Evolutionary conservation across 2,329 filamentous ascomycete species (phyloP), one percentile per base, ranked within the genome.

Genomic region (Fusarium sp.): DNA sequence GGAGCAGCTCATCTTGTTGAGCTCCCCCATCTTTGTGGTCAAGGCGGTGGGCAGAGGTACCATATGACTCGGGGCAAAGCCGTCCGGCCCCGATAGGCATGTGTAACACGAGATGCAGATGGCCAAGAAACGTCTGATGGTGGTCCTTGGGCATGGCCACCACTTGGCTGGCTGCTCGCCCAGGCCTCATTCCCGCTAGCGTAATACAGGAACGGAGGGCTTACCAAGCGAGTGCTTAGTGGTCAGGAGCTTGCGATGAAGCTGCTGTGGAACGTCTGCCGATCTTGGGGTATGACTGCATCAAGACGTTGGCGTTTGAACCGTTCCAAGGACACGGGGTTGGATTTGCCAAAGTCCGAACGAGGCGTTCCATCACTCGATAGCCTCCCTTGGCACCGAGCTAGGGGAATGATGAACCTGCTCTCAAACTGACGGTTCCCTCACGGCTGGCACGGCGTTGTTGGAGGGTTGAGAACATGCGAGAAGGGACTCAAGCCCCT

Each of bases 261-360:
- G 25, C 66, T 74, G 72, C 59, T 35, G 71, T 74, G 72, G 23
- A 72, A 74, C 71, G 57, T 66, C 50, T 52, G 68, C 72, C 71
- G 59, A 65, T 62, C 48, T 41, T 62, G 20, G 59, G 41, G 30
- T 60, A 69, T 35, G 30, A 62, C 39, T 58, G 56, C 45, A 66
- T 48, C 39, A 27, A 72, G n/a, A 30, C 48, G 57, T 61, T 41
- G 20, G 62, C 16, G 71, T 57, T 58, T 52, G 43, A 43, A 32
- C 41, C 48, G 67, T 71, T 69, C 72, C 72, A 70, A 70, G 58
- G 27, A 64, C 65, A 58, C 61, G 72, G 72, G 37, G 25, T 54
- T 41, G 61, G 48, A 41, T 64, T 56, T 56, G 34, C 48, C 45
- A 32, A 56, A 63, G 23, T 34, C 25, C 45, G 23, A 64, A 67